A percentile compares a stretch with the other conserved stretches of the same genome.
Conservation (phyloP, 2,329 filamentous ascomycete species). For the Epichloe gansuensis region DNA sequence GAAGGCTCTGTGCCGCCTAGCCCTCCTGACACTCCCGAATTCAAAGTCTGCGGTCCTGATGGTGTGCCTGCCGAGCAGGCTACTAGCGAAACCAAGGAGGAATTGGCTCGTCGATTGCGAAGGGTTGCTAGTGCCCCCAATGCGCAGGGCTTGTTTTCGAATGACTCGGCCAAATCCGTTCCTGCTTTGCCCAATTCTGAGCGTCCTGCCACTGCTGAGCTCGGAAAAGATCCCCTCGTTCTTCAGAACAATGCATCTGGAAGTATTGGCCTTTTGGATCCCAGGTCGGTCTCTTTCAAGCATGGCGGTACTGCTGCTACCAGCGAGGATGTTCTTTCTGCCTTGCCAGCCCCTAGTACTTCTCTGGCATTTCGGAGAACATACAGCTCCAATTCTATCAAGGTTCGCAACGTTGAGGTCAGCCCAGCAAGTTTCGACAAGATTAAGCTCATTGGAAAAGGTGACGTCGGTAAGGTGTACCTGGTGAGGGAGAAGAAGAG, state of each 20-base stretch:
- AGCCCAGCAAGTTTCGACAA: conserved; percentile 95
- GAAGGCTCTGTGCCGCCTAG: conserved; percentile 86
- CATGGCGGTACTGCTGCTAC: conserved; percentile 27
- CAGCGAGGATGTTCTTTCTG: conserved; percentile 40
- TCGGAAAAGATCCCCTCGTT: conserved; percentile 68
- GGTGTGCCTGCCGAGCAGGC: conserved; percentile 53
- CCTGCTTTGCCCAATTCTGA: conserved; percentile 37
- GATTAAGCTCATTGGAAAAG: conserved; percentile 98
- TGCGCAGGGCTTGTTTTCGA: conserved; percentile 78
- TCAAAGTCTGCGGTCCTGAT: conserved; percentile 59
- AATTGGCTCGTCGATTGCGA: conserved; percentile 82
- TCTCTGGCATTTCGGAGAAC: conserved; percentile 77
- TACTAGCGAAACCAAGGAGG: conserved; percentile 76
- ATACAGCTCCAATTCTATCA: conserved; percentile 98
- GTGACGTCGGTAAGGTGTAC: conserved; percentile 97
- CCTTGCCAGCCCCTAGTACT: conserved; percentile 54
- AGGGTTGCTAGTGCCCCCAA: conserved; percentile 95
- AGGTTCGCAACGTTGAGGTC: conserved; percentile 93
- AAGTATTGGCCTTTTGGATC: conserved; percentile 18
- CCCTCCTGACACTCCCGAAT: conserved; percentile 75
- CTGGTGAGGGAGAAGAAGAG: conserved; percentile 97
- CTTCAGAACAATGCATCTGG: conserved; percentile 29
- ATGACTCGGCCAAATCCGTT: conserved; percentile 17
- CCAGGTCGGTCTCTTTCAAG: conserved; percentile 17
- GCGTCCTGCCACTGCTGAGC: conserved; percentile 72